These are phyloP conservation scores for Arabidopsis suecica DNA, from an alignment of 345 rosid genomes.

Conservation along the genomic window DNA sequence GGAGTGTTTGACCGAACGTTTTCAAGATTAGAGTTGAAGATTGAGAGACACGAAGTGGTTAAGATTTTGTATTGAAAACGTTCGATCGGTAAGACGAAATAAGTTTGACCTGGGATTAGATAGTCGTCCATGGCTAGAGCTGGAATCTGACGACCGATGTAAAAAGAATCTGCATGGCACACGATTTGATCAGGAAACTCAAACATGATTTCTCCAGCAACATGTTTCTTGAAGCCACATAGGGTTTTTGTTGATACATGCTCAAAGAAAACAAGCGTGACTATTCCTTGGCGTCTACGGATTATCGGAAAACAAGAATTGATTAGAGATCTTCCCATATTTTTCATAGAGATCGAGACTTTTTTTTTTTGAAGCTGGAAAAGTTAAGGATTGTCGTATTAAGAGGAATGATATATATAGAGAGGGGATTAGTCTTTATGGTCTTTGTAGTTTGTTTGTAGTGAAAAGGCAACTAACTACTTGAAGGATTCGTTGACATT, in stretches of 20 bases:
- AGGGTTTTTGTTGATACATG: slow-evolving; percentile 62
- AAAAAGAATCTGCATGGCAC: slow-evolving; percentile 90
- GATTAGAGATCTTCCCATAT: slow-evolving; percentile 55
- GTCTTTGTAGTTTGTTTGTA: slow-evolving; percentile 37
- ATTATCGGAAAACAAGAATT: slow-evolving; percentile 30
- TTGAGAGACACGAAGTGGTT: slow-evolving; percentile 66
- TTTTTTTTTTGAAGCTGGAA: background rate
- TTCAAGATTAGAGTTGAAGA: slow-evolving; percentile 51
- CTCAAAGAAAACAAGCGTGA: slow-evolving; percentile 63
- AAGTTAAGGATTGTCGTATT: slow-evolving; percentile 39
- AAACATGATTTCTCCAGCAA: slow-evolving; percentile 95
- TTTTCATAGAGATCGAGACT: background rate
- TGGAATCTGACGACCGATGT: slow-evolving; percentile 80
- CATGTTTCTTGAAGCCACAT: slow-evolving; percentile 53
- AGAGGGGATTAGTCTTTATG: slow-evolving; percentile 20
- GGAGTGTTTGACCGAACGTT: slow-evolving; percentile 8
- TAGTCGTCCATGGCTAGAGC: slow-evolving; percentile 69
- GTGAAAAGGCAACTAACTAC: slow-evolving; percentile 39
- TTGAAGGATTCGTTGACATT: slow-evolving; percentile 47
- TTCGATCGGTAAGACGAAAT: slow-evolving; percentile 81
- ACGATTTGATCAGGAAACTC: slow-evolving; percentile 80
- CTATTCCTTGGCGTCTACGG: slow-evolving; percentile 34
- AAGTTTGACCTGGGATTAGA: slow-evolving; percentile 72
- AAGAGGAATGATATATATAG: slow-evolving; percentile 24
- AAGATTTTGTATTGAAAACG: slow-evolving; percentile 55